Evolutionary conservation across 202 grass and related monocot genomes (phyloP).

Genomic region (Digitaria exilis): DNA sequence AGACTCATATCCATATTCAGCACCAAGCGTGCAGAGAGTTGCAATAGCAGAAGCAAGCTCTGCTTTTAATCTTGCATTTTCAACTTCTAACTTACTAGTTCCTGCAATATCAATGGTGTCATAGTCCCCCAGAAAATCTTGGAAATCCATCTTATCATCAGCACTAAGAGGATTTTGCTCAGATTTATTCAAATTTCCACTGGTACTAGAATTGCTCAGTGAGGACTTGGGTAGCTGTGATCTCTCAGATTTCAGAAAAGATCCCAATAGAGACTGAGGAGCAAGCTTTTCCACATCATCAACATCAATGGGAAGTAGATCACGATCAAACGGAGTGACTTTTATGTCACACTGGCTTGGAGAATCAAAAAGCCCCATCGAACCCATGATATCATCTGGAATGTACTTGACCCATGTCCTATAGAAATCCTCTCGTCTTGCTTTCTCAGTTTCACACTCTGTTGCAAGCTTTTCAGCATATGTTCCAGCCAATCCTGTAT

Average conservation of each 20-base stretch:
- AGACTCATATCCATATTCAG: slow-evolving; percentile 67
- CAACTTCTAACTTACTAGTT: slow-evolving; percentile 91
- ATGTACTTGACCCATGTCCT: slow-evolving; percentile 83
- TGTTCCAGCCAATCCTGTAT: slow-evolving; percentile 89
- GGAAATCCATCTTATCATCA: slow-evolving; percentile 69
- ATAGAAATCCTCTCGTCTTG: slow-evolving; percentile 76
- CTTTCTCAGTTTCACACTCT: slow-evolving; percentile 79
- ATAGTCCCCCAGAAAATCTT: slow-evolving; percentile 59
- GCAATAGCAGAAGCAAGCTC: slow-evolving; percentile 95
- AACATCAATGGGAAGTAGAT: slow-evolving; percentile 85
- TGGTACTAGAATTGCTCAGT: slow-evolving; percentile 42
- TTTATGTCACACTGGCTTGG: slow-evolving; percentile 88
- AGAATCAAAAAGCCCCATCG: slow-evolving; percentile 87
- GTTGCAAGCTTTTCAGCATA: slow-evolving; percentile 78
- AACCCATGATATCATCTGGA: slow-evolving; percentile 71
- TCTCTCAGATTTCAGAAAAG: slow-evolving; percentile 61
- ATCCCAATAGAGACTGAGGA: slow-evolving; percentile 64
- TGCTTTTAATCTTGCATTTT: slow-evolving; percentile 90
- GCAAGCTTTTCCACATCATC: slow-evolving; percentile 77
- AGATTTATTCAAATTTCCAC: slow-evolving; percentile 50
- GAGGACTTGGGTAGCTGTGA: slow-evolving; percentile 48
- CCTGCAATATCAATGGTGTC: slow-evolving; percentile 82
- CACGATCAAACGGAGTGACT: slow-evolving; percentile 75
- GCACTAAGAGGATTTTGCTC: slow-evolving; percentile 54
- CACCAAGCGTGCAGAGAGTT: slow-evolving; percentile 61